A percentile compares a stretch with the other conserved stretches of the same genome.
Evolutionary conservation across 352 stramenopile genomes (phyloP).

Genomic region (Phytophthora hybrid): DNA sequence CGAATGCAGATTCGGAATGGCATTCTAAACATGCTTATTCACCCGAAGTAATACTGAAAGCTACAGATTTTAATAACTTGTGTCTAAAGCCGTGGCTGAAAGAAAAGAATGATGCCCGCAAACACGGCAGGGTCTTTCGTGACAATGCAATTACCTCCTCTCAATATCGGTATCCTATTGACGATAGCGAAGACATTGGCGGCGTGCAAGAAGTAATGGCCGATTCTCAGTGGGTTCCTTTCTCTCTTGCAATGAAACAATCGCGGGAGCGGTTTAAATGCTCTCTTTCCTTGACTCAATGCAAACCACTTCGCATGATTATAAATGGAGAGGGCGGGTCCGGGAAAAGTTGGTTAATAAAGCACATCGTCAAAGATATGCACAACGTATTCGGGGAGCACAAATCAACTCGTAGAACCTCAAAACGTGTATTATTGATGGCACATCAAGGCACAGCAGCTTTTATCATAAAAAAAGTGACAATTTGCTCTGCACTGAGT

Average conservation of each 20-base stretch:
- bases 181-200: neutral
- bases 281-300: too few species aligned
- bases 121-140: too few species aligned
- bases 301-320: too few species aligned
- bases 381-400: constrained; percentile 1
- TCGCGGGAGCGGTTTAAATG: neutral
- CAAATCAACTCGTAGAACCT: neutral
- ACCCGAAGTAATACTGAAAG: too few species aligned
- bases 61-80: too few species aligned
- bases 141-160: neutral
- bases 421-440: neutral
- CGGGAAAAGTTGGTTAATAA: too few species aligned
- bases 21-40: too few species aligned
- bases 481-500: neutral
- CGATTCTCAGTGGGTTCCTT: constrained; percentile 1
- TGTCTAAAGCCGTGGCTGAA: neutral
- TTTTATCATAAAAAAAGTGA: constrained; percentile 4
- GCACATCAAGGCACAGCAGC: constrained; percentile 3
- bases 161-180: constrained; percentile 16
- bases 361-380: neutral
- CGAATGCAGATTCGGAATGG: too few species aligned
- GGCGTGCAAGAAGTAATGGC: neutral
- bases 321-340: too few species aligned
- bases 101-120: neutral
- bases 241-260: neutral